Base-by-base conservation (phyloP, 2,329 filamentous ascomycete species). In the Ciborinia camelliae region DNA sequence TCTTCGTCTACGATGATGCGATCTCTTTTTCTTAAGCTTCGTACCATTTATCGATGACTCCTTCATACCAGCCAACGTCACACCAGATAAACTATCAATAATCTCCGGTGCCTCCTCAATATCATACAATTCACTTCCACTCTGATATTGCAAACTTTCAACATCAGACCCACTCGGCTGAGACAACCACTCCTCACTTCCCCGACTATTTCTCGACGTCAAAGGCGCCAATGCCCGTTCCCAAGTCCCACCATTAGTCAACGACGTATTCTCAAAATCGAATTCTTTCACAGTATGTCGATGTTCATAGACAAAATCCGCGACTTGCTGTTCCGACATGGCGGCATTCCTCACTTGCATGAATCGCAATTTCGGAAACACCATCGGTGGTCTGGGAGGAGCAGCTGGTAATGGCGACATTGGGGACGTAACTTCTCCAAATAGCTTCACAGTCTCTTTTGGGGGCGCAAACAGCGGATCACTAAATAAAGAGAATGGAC, bases 141-240 rank as follows among this genome's bases (percentile, higher is more conserved):
- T 72, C 20, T 68, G 70, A 43, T 66, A 67, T 51, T 68, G 64
- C 12, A 64, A 65, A 51, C 68, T 71, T 10, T 69, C 69, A 37
- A 65, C 66, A 37, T 73, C 72, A 8, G 71, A 73, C 32, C 69
- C 68, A 53, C 71, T 73, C 70, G 78, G 68, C 75, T 80, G 71
- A 74, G 73, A 72, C 35, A 69, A 54, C 74, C 74, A 75, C 43
- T 79, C 68, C 72, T 77, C 68, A 79, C 75, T 72, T 71, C 60
- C 76, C 26, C 43, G 35, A 73, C 75, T 75, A 57, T 73, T 80
- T 72, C 72, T 69, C 32, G 45, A 55, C 30, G 84, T 86, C 64
- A 96, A 79, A 1, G 90, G 89, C 47, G 86, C 85, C n/a, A 96
- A 82, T 0, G 91, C 91, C 37, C 92, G 88, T 65, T 95, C 89